These are phyloP conservation scores for Lepiota subincarnata DNA, from an alignment of 768 basidiomycete genomes.

Conservation along the genomic window DNA sequence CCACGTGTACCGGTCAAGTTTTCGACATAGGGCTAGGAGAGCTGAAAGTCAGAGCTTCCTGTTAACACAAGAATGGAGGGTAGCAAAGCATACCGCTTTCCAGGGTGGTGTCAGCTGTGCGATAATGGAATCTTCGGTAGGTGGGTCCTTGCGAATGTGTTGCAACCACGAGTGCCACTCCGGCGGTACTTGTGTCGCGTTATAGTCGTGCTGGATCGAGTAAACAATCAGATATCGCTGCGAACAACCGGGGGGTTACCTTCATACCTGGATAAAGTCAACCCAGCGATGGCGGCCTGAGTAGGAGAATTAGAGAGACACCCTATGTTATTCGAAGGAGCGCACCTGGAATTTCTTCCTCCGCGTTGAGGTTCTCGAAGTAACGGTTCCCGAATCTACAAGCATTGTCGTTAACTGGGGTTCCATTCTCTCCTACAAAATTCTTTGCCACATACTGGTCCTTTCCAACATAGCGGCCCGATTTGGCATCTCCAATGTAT, in stretches of 20 bases:
- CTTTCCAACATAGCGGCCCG: conserved; percentile 66
- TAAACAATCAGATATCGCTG: conserved; percentile 3
- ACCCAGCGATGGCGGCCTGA: conserved; percentile 95
- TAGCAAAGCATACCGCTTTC: conserved; percentile 77
- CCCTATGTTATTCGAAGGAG: conserved; percentile 6
- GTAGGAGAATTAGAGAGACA: conserved; percentile 5
- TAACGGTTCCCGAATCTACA: conserved; percentile 91
- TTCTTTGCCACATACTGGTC: conserved; percentile 68
- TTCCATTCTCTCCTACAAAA: conserved; percentile 7
- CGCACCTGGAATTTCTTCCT: conserved; percentile 86
- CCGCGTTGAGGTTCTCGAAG: conserved; percentile 85
- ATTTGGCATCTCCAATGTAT: conserved; percentile 93
- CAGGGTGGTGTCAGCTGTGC: conserved; percentile 69
- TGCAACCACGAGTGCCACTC: conserved; percentile 97
- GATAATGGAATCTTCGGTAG: conserved; percentile 69
- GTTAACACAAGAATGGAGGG: not conserved
- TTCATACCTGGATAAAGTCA: conserved; percentile 78
- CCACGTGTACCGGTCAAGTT: conserved; percentile 92
- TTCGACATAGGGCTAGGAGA: conserved; percentile 72
- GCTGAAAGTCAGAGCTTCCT: conserved; percentile 2
- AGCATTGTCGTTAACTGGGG: conserved; percentile 1
- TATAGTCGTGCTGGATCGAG: conserved; percentile 62
- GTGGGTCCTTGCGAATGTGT: conserved; percentile 84
- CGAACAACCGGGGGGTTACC: not conserved
- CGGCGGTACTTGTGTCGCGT: conserved; percentile 90